phyloP scores from a whole-genome alignment of 495 filamentous ascomycete species.

The Xylaria grammica region DNA sequence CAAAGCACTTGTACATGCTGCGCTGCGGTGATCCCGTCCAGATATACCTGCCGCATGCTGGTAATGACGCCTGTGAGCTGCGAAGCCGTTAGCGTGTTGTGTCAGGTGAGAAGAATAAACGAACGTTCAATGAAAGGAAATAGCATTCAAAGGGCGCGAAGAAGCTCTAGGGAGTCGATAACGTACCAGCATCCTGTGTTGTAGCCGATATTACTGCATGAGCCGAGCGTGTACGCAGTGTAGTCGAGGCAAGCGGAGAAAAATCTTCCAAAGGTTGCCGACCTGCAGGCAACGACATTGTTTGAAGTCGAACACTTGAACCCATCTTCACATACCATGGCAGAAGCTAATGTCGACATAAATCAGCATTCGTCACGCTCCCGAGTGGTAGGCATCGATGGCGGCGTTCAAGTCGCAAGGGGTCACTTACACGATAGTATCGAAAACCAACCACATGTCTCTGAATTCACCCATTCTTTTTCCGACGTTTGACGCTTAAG shows the following conservation, averaged over 20 bases:
- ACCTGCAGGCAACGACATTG: conserved; percentile 41
- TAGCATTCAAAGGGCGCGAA: not conserved
- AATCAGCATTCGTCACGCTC: not conserved
- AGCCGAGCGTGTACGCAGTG: conserved; percentile 29
- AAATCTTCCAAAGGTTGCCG: conserved; percentile 30
- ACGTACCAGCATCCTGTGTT: conserved; percentile 49
- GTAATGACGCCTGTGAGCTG: conserved; percentile 18
- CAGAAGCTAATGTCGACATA: conserved; percentile 20
- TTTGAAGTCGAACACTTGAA: conserved; percentile 40
- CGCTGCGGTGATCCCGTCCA: conserved; percentile 37
- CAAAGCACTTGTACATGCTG: conserved; percentile 46
- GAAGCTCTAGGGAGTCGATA: not conserved
- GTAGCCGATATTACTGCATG: conserved; percentile 27
- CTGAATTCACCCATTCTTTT: conserved; percentile 36
- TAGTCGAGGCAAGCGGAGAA: conserved; percentile 44
- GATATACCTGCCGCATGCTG: conserved; percentile 44
- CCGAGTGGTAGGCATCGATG: not conserved
- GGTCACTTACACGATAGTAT: conserved; percentile 38
- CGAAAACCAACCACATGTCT: conserved; percentile 45
- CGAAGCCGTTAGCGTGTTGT: conserved; percentile 15
- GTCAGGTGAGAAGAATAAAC: not conserved
- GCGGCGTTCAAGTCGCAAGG: no score
- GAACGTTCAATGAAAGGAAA: not conserved
- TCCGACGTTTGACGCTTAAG: conserved; percentile 14
- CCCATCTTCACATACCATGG: conserved; percentile 9